Evolutionary conservation across 352 stramenopile species (phyloP), one percentile per base, ranked within the genome.

Genomic region (Aphanomyces astaci): DNA sequence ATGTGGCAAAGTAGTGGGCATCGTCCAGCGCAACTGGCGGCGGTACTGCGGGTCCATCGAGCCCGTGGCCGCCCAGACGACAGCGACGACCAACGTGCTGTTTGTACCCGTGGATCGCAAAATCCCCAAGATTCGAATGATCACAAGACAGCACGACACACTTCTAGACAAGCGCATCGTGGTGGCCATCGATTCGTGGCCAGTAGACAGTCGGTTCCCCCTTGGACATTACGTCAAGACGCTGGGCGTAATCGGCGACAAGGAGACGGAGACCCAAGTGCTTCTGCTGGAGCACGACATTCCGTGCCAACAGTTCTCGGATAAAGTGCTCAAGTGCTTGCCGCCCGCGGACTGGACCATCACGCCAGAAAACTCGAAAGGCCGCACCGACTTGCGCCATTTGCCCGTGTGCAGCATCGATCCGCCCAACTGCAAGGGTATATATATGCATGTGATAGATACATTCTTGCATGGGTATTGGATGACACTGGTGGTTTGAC

Each of bases 261-360:
- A 98, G 72, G 94, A 98, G 72, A 98, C 96, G 2, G 97, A 99
- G 79, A 92, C 86, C 2, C 90, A 86, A 52, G 96, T 99, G 40
- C 75, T 99, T 24, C 75, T 99, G 13, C 90, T 98, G 4, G 93
- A 99, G 75, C 95, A 99, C 76, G 88, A 98, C 52, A 99, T 99
- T 75, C 94, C 96, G 2, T 88, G 78, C 56, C 75, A 81, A 51
- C 67, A 90, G 62, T 92, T 92, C 73, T 91, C 78, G 46, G 83
- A 90, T 57, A 80, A 96, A 56, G 89, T 97, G 28, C 89, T 97
- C 79, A 87, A 85, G 48, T 97, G 90, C 63, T 77, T 99, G 25
- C 96, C 97, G 24, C 82, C 95, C 0, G 81, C 89, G 53, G 87
- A 98, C 75, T 99, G 97, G 87, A 90, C 89, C 60, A 98, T 99